phyloP scores from a whole-genome alignment of 108 stramenopile species.

The Mayamaea pseudoterrestris region DNA sequence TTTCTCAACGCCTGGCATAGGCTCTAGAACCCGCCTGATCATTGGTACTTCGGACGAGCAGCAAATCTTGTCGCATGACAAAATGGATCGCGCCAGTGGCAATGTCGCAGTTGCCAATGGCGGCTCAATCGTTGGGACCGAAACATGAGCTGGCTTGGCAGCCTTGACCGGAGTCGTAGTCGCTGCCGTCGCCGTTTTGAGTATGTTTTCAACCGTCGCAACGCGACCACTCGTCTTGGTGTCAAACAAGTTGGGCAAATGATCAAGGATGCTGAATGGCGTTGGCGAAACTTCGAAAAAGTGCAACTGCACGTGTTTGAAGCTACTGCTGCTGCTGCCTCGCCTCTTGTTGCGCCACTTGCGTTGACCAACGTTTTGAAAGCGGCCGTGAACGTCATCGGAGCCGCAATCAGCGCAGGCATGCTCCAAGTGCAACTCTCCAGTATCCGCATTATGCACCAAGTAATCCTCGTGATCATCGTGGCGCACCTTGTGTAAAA shows the following conservation, averaged over 20 bases:
- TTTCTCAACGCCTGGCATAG: conserved; percentile 4
- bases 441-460: conserved; percentile 23
- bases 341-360: conserved; percentile 4
- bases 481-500: conserved; percentile 20
- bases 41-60: conserved; percentile 11
- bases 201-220: not conserved
- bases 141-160: not conserved
- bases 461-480: conserved; percentile 35
- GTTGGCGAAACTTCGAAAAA: conserved; percentile 21
- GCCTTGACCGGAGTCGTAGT: not conserved
- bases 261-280: conserved; percentile 24
- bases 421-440: conserved; percentile 36
- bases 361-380: conserved; percentile 17
- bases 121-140: not conserved
- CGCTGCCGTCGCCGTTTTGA: not conserved
- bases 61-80: conserved; percentile 6
- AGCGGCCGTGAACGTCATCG: conserved; percentile 33
- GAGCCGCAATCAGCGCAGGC: conserved; percentile 25
- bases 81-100: not conserved
- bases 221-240: conserved; percentile 10
- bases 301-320: conserved; percentile 18
- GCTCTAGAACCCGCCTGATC: not conserved
- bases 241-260: conserved; percentile 17
- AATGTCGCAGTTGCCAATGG: not conserved
- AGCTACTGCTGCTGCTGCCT: not conserved